Evolutionary conservation across 2,329 filamentous ascomycete species (phyloP), one percentile per base, ranked within the genome.

Genomic region (Chaetomium sp.): DNA sequence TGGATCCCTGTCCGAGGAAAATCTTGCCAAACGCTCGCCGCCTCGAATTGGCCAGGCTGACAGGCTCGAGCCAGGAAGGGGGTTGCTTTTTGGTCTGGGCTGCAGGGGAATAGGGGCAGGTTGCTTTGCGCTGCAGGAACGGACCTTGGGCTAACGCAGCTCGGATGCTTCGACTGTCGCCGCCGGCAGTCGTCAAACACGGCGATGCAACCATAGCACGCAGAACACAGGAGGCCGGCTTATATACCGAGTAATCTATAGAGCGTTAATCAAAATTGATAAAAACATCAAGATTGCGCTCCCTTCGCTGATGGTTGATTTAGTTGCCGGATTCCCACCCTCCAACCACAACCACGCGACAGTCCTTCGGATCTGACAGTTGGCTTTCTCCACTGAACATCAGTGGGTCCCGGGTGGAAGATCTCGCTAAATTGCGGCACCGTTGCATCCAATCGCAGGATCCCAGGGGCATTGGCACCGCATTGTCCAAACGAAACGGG

Each of bases 21-120:
- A 33, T 42, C 31, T 50, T 29, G 49, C 47, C 31, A 45, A 29
- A 60, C 25, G 13, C 50, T 19, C 25, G 23, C 50, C 10, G 50
- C 25, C 35, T 51, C 33, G 21, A 51, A 42, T 63, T 42, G 54
- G 45, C 54, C 16, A n/a, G 38, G 5, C 23, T 25, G 25, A 5
- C 29, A 21, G 42, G 8, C 45, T 42, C 38, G 16, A 42, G 38
- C 38, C 38, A 42, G 38, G 16, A 50, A n/a, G 56, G 27, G 29
- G 10, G 21, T 53, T 58, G 27, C 49, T 55, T 55, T 19, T 58
- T 47, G 10, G n/a, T n/a, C 49, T 21, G 35, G 42, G 31, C 57
- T 65, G 63, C 63, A 61, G 54, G 58, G 62, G 45, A 57, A 65
- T 49, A 65, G 63, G 63, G 63, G 63, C 42, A 53, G 6, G 31